These are phyloP conservation scores for Cornus kousa DNA, from an alignment of 148 eudicot genomes.

Conservation along the genomic window DNA sequence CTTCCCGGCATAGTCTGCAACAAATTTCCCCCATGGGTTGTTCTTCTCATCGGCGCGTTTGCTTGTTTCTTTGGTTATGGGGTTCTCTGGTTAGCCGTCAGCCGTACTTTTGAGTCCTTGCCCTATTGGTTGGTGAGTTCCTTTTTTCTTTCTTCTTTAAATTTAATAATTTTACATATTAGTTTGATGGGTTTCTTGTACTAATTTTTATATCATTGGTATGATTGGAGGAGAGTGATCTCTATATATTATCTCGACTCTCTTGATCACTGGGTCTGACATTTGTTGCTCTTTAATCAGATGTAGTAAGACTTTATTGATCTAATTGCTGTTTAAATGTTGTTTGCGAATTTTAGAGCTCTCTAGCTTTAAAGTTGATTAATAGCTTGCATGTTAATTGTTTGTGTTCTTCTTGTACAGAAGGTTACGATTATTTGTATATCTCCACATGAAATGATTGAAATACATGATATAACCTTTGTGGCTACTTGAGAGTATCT, in stretches of 20 bases:
- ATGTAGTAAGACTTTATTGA: background rate
- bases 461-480: too few species aligned
- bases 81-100: conserved; percentile 67
- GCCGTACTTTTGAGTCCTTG: conserved; percentile 42
- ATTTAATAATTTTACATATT: background rate
- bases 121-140: conserved; percentile 68
- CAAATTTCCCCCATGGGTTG: conserved; percentile 69
- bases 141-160: background rate
- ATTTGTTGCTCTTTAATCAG: background rate
- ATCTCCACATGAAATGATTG: background rate
- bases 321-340: background rate
- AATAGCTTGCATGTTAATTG: too few species aligned
- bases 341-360: too few species aligned
- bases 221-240: background rate
- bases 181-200: background rate
- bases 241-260: background rate
- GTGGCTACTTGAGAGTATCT: background rate
- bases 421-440: too few species aligned
- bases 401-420: too few species aligned
- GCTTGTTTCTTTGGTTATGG: conserved; percentile 70
- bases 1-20: conserved; percentile 62
- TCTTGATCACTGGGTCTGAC: background rate
- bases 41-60: conserved; percentile 53
- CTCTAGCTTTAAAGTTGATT: too few species aligned
- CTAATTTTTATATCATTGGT: background rate